These are phyloP conservation scores for Oldenlandia corymbosa DNA, from an alignment of 257 asterid species.

Conservation along the genomic window DNA sequence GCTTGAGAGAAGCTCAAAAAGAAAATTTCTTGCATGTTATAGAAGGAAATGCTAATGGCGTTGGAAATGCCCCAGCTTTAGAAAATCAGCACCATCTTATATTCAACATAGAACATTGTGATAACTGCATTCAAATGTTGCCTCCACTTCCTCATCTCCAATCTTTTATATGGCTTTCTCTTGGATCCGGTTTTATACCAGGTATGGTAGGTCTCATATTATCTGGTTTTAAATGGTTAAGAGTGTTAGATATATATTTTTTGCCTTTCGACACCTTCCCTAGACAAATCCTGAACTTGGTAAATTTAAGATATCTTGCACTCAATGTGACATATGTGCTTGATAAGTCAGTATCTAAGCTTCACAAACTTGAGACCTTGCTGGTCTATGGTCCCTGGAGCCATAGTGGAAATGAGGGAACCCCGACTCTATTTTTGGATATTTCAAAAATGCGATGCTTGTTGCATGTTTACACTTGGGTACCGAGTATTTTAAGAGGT, in stretches of 20 bases:
- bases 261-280: constrained; percentile 7
- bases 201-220: not conserved
- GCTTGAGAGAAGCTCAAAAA: constrained; percentile 30
- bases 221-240: constrained; percentile 22
- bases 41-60: too few relatives aligned
- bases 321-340: constrained; percentile 7
- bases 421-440: too few relatives aligned
- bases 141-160: constrained; percentile 13
- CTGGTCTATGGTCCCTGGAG: constrained; percentile 18
- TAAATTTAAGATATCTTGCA: too few relatives aligned
- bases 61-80: not conserved
- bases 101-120: constrained; percentile 12
- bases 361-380: constrained; percentile 24
- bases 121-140: not conserved
- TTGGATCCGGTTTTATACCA: not conserved
- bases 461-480: constrained; percentile 22
- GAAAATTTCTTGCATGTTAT: constrained; percentile 30
- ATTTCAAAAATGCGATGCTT: constrained; percentile 16
- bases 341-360: constrained; percentile 5
- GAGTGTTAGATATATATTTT: constrained; percentile 24
- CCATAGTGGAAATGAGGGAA: not conserved
- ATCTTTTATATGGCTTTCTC: not conserved
- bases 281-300: too few relatives aligned
- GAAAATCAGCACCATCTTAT: constrained; percentile 10
- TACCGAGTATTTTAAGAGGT: constrained; percentile 14